Conservation (phyloP, 345 rosid genomes). For the Rhodomyrtus tomentosa region DNA sequence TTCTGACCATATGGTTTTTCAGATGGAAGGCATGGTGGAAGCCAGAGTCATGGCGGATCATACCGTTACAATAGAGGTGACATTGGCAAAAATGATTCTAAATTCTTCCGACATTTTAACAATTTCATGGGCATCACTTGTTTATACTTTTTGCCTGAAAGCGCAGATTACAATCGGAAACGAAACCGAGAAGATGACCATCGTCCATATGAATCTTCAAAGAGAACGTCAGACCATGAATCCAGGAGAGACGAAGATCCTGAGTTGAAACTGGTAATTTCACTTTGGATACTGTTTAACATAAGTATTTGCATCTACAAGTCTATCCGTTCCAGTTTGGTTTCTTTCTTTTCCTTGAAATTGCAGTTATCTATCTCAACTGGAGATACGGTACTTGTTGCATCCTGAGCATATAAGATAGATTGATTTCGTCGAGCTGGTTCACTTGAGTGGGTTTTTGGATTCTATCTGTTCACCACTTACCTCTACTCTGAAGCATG, state of each 20-base stretch:
- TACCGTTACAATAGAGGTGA: conserved; percentile 67
- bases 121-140: neutral
- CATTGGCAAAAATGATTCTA: neutral
- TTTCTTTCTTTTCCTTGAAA: neutral
- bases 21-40: conserved; percentile 78
- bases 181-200: conserved; percentile 84
- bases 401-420: neutral
- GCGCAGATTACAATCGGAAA: conserved; percentile 66
- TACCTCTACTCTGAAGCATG: neutral
- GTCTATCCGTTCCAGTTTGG: neutral
- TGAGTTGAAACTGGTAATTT: conserved; percentile 56
- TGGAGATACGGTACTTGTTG: neutral
- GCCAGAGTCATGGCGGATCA: conserved; percentile 59
- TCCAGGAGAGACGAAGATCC: conserved; percentile 51
- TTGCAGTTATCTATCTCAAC: neutral
- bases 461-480: neutral
- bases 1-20: conserved; percentile 3
- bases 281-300: neutral
- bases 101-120: neutral
- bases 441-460: neutral
- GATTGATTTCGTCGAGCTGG: neutral
- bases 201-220: conserved; percentile 44
- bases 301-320: neutral
- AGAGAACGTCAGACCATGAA: conserved; percentile 60
- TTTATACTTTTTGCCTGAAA: neutral